Conservation (phyloP, 208 protist species). For the Trypanosoma brucei region DNA sequence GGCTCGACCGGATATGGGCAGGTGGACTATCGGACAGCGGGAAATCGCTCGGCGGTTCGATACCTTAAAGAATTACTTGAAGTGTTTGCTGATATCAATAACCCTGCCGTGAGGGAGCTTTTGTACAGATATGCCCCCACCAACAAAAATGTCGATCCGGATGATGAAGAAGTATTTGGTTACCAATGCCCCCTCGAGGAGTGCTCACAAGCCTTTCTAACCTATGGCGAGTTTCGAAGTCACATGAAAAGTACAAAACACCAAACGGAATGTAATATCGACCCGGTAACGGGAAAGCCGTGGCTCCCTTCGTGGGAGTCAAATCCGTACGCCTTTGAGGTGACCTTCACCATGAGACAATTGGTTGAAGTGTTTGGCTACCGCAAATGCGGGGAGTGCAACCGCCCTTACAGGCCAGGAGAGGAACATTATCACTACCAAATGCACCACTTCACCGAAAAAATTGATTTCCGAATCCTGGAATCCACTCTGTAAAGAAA, state of each 20-base stretch:
- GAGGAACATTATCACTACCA: constrained; percentile 3
- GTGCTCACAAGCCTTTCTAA: constrained; percentile 50
- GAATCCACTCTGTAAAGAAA: no score
- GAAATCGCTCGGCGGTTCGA: background rate
- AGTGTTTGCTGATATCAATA: constrained; percentile 44
- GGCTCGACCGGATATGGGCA: no score
- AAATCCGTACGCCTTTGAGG: constrained; percentile 27
- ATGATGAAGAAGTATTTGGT: constrained; percentile 24
- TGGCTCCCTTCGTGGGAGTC: background rate
- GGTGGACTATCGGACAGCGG: no score
- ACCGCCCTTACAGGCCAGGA: background rate
- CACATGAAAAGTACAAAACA: constrained; percentile 44
- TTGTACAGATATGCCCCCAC: constrained; percentile 1
- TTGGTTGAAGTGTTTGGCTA: constrained; percentile 24
- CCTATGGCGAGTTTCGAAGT: constrained; percentile 52
- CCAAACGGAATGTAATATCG: background rate
- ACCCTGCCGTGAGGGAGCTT: constrained; percentile 4
- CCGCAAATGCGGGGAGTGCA: background rate
- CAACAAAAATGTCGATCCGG: constrained; percentile 2
- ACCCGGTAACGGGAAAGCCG: background rate
- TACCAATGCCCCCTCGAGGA: constrained; percentile 26
- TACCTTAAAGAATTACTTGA: constrained; percentile 35
- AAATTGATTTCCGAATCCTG: background rate
- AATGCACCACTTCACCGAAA: constrained; percentile 6
- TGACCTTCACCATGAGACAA: constrained; percentile 40